Base-by-base conservation (phyloP, 768 basidiomycete genomes). In the Cyclocybe cylindracea region DNA sequence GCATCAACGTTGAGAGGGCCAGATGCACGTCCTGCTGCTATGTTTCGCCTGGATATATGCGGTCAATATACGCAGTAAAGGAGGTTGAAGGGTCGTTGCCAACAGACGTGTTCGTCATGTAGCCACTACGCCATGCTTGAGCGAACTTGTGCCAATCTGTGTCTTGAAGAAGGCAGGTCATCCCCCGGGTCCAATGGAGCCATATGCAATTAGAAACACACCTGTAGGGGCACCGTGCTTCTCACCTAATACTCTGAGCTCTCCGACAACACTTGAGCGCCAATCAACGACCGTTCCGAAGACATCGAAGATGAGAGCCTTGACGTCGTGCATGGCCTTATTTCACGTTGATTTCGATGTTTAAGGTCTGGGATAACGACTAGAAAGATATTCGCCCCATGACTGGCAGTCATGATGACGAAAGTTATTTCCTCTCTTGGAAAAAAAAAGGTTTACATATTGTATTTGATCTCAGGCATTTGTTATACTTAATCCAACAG, bases 61-160 rank as follows among this genome's bases (percentile, higher is more conserved):
- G 37, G 31, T 9, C 10, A 16, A 44, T 35, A 11, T 39, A 36
- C 50, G 18, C 36, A 33, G 33, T 10, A 10, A 32, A 31, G 35
- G 32, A 13, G 41, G 35, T 36, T n/a, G 14, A 10, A 10, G 38
- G 32, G 33, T 13, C 14, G 6, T 19, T 9, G 33, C 18, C 2
- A 11, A 67, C 77, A 19, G 44, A 82, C 82, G 80, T 80, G 33
- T 66, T 72, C 18, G 59, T 52, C 24, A 74, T 50, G 57, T 86
- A 87, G 0, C 77, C 79, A 2, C 58, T 61, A 44, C 85, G 71
- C 85, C 85, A 87, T 55, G 82, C 78, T 38, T 71, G 61, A 0
- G 83, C 78, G 57, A 87, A 85, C 10, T 66, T 71, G 1, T 49
- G 48, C 80, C 80, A 82, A 56, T 80, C 68, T 47, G 57, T 58